Percentiles rank a stretch among this genome's conserved stretches.
phyloP scores from a whole-genome alignment of 495 filamentous ascomycete genomes.

The Podospora conica region DNA sequence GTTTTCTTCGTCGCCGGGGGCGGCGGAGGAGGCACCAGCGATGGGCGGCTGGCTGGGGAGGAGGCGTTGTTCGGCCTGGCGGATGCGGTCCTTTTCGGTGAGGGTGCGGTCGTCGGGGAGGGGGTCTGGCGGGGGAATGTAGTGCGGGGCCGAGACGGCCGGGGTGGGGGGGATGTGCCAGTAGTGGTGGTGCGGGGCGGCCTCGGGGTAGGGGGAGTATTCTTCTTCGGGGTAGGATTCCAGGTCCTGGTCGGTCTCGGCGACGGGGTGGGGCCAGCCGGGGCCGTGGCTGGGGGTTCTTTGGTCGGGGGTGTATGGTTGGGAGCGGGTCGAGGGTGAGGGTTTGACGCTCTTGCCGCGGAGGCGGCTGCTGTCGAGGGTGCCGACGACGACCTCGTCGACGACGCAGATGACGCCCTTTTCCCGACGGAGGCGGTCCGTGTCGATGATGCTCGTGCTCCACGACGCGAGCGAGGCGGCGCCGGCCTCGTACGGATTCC shows the following conservation, averaged over 20 bases:
- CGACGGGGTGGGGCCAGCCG: conserved; percentile 6
- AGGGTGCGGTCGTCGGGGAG: conserved; percentile 46
- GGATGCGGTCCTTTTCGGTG: conserved; percentile 64
- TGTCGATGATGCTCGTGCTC: conserved; percentile 79
- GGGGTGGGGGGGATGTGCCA: conserved; percentile 18
- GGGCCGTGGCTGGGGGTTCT: conserved; percentile 9
- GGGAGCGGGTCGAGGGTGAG: conserved; percentile 19
- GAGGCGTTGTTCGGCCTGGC: conserved; percentile 59
- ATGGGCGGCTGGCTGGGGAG: conserved; percentile 63
- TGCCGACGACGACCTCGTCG: conserved; percentile 86
- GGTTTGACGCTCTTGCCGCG: conserved; percentile 44
- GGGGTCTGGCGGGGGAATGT: conserved; percentile 48
- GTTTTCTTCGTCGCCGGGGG: conserved; percentile 28
- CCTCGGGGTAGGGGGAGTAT: conserved; percentile 16
- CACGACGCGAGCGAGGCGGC: conserved; percentile 45
- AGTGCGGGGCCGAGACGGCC: conserved; percentile 28
- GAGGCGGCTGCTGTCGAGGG: conserved; percentile 64
- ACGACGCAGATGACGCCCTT: conserved; percentile 79
- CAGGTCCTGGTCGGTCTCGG: conserved; percentile 14
- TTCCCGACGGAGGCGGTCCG: conserved; percentile 74
- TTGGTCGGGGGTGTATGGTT: conserved; percentile 12
- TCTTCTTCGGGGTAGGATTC: conserved; percentile 22
- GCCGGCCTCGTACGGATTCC: conserved; percentile 27
- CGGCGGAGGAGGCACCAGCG: conserved; percentile 41
- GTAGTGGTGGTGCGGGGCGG: conserved; percentile 17